Conservation (phyloP, 2,329 filamentous ascomycete genomes). For the Phialophora verrucosa region DNA sequence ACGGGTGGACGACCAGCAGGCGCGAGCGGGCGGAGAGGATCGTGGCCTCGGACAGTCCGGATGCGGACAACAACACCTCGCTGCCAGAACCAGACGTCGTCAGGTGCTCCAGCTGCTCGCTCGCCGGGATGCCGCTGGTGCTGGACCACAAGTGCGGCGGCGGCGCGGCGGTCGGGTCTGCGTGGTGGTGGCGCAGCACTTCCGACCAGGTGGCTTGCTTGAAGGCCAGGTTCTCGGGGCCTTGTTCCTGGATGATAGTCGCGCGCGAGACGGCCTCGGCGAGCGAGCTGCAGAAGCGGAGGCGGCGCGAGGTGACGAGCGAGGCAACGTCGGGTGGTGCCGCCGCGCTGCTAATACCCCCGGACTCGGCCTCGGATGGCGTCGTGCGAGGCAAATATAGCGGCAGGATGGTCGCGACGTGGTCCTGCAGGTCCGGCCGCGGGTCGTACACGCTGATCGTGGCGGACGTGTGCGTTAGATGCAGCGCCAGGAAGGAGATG, state of each 20-base stretch:
- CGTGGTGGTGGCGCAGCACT: conserved; percentile 54
- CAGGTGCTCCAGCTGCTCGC: conserved; percentile 53
- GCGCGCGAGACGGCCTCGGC: conserved; percentile 54
- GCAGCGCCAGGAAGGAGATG: conserved; percentile 61
- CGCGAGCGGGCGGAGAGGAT: conserved; percentile 38
- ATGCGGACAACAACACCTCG: no score
- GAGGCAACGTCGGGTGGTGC: neutral
- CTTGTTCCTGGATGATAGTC: conserved; percentile 65
- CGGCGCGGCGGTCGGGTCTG: conserved; percentile 38
- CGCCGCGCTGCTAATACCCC: neutral
- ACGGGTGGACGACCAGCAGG: conserved; percentile 64
- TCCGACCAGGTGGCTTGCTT: conserved; percentile 60
- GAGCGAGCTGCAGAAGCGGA: conserved; percentile 47
- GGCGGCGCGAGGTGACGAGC: conserved; percentile 32
- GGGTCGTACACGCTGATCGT: conserved; percentile 59
- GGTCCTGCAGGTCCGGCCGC: conserved; percentile 53
- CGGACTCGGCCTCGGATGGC: neutral
- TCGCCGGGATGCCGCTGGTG: conserved; percentile 64
- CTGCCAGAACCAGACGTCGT: no score
- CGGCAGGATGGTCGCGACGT: conserved; percentile 53
- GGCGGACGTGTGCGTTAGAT: conserved; percentile 52
- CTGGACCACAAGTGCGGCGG: conserved; percentile 61
- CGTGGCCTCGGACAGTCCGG: neutral
- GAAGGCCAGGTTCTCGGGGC: conserved; percentile 59
- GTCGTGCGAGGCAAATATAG: conserved; percentile 46